phyloP scores from a whole-genome alignment of 352 stramenopile genomes.

The Phytophthora boehmeriae region DNA sequence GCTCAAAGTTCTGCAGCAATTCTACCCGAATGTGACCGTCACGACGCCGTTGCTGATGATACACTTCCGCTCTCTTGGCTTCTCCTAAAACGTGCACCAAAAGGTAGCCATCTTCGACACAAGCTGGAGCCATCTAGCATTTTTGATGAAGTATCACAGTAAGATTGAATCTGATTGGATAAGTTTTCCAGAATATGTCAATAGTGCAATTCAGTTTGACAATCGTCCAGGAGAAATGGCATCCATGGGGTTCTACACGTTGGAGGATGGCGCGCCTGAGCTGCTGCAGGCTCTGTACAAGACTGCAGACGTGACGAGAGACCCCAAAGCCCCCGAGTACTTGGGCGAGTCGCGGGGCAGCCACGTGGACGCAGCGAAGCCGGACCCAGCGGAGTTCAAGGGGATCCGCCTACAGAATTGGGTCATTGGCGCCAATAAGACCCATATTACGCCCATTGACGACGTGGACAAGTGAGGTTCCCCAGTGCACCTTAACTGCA shows the following conservation, averaged over 20 bases:
- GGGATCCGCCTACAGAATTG: constrained; percentile 67
- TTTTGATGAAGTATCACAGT: not conserved
- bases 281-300: constrained; percentile 54
- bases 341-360: constrained; percentile 61
- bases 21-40: constrained; percentile 57
- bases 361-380: constrained; percentile 38
- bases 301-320: constrained; percentile 14
- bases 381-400: constrained; percentile 71
- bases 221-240: constrained; percentile 23
- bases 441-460: constrained; percentile 81
- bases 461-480: constrained; percentile 60
- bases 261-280: constrained; percentile 48
- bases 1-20: constrained; percentile 52
- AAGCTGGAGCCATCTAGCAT: no score
- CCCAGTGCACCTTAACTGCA: not conserved
- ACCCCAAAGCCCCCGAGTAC: constrained; percentile 24
- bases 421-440: constrained; percentile 82
- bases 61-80: constrained; percentile 61
- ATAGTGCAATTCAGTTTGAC: not conserved
- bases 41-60: constrained; percentile 53
- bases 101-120: no score
- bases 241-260: constrained; percentile 58
- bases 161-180: not conserved
- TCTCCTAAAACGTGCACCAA: not conserved
- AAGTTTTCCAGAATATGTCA: not conserved